Evolutionary conservation across 345 rosid genomes (phyloP).

Genomic region (Microthlaspi erraticum): DNA sequence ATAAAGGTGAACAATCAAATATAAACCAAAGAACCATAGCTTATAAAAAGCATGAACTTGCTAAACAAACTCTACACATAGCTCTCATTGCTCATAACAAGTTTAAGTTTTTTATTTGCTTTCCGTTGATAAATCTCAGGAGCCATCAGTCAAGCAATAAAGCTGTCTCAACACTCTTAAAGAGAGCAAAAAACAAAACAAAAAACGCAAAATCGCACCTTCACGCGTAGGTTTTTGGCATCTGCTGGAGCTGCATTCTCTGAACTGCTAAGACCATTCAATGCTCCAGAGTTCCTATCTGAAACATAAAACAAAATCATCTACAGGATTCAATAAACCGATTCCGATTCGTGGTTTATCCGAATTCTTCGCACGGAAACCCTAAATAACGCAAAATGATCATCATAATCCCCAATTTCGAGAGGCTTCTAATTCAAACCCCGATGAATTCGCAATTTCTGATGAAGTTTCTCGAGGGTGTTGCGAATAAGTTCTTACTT

Average conservation of each 20-base stretch:
- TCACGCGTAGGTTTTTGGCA: slow-evolving; percentile 83
- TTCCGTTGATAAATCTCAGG: slow-evolving; percentile 1
- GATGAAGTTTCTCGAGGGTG: slow-evolving; percentile 13
- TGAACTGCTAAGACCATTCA: slow-evolving; percentile 57
- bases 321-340: background rate
- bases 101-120: background rate
- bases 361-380: slow-evolving; percentile 24
- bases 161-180: background rate
- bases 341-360: slow-evolving; percentile 31
- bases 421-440: background rate
- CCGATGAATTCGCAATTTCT: slow-evolving; percentile 7
- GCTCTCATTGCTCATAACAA: no score
- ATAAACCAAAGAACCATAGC: slow-evolving; percentile 2
- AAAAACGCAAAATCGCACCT: slow-evolving; percentile 56
- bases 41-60: slow-evolving; percentile 20
- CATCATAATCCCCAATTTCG: slow-evolving; percentile 23
- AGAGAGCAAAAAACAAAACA: background rate
- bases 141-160: background rate
- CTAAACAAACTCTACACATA: no score
- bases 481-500: background rate
- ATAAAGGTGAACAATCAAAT: no score
- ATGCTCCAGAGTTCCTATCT: slow-evolving; percentile 71
- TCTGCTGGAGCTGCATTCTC: slow-evolving; percentile 60
- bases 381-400: slow-evolving; percentile 17
- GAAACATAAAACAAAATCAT: slow-evolving; percentile 33